Percentiles rank a stretch among this genome's conserved stretches.
These are phyloP conservation scores for Hymenoscyphus occultus DNA, from an alignment of 2,329 filamentous ascomycete genomes.

Conservation along the genomic window DNA sequence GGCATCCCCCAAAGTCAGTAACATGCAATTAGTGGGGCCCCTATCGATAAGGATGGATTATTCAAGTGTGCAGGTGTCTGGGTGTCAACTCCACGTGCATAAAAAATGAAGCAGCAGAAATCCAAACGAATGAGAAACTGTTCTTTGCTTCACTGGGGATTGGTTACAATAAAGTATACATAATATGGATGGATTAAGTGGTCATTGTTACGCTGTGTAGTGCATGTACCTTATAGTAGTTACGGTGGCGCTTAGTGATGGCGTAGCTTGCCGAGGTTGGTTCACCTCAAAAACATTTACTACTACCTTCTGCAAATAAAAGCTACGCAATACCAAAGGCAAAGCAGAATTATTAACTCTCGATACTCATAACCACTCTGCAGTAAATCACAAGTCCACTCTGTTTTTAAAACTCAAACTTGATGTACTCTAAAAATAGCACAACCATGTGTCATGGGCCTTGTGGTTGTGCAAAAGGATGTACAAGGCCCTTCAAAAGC, in stretches of 20 bases:
- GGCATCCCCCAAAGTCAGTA: constrained; percentile 1
- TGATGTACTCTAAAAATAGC: no score
- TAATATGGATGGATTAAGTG: not conserved
- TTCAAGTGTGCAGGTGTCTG: not conserved
- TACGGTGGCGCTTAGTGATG: not conserved
- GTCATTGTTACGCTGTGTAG: not conserved
- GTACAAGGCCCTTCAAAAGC: no score
- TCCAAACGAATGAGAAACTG: not conserved
- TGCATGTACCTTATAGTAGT: not conserved
- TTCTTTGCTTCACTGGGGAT: not conserved
- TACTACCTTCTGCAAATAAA: no score
- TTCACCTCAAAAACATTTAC: not conserved
- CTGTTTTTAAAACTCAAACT: no score
- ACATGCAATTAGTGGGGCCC: constrained; percentile 5
- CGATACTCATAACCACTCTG: no score
- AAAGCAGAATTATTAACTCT: no score
- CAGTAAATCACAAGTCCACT: no score
- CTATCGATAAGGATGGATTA: constrained; percentile 4
- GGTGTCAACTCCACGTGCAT: not conserved
- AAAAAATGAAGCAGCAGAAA: not conserved
- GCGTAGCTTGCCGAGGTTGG: not conserved
- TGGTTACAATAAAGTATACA: not conserved
- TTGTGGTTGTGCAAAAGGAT: no score
- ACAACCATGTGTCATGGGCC: no score
- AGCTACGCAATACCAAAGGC: no score